Evolutionary conservation across 1,284 basidiomycete species (phyloP).

Genomic region (Malassezia japonica): DNA sequence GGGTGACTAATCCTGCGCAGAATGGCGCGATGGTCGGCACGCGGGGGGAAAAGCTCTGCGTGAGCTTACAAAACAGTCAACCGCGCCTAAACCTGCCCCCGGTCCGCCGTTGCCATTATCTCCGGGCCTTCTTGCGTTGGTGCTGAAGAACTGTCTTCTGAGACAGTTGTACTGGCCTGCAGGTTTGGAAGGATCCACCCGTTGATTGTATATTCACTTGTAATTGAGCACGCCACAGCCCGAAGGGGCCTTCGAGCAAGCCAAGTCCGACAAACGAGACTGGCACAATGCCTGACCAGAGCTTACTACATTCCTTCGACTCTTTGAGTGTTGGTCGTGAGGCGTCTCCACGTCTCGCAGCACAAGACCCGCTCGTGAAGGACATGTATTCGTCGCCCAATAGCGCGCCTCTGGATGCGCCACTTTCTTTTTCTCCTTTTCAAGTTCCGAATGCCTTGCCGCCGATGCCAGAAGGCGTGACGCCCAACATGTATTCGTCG

Average conservation of each 20-base stretch:
- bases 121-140: too few relatives aligned
- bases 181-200: too few relatives aligned
- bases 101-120: too few relatives aligned
- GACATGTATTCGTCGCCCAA: background rate
- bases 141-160: too few relatives aligned
- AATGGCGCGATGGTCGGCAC: too few relatives aligned
- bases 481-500: background rate
- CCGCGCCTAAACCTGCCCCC: too few relatives aligned
- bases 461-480: background rate
- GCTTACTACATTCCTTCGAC: slow-evolving; percentile 11
- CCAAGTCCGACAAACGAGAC: background rate
- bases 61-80: too few relatives aligned
- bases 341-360: background rate
- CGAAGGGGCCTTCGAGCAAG: background rate
- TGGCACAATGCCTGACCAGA: slow-evolving; percentile 12
- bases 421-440: background rate
- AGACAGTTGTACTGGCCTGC: too few relatives aligned
- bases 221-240: too few relatives aligned
- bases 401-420: background rate
- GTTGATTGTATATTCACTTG: too few relatives aligned
- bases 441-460: background rate
- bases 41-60: too few relatives aligned
- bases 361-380: background rate
- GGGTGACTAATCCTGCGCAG: too few relatives aligned
- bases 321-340: background rate